Evolutionary conservation across 2,329 filamentous ascomycete genomes (phyloP), one percentile per base, ranked within the genome.

Genomic region (Sodiomyces alkalinus): DNA sequence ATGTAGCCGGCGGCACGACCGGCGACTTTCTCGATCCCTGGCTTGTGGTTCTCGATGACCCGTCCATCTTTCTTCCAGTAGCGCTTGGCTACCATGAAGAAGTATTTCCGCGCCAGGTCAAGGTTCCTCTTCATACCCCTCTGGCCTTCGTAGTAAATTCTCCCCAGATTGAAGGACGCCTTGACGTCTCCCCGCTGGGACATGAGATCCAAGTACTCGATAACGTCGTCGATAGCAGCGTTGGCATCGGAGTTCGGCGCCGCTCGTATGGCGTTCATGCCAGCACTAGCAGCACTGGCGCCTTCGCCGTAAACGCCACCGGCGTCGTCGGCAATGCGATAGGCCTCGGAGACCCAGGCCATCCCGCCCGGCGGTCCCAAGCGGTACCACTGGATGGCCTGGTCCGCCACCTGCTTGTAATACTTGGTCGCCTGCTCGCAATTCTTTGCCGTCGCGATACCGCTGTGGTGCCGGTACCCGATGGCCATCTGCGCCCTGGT

Each of bases 231-330:
- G 33, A 94, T 71, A 11, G 82, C 80, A 1, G 85, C 83, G 43
- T 92, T 79, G 1, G 79, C 72, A 45, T 90, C 80, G 3, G 82
- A 81, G 38, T 79, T 76, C 2, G 75, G 67, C 31, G 74, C 73
- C 13, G 74, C 71, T 37, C 75, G 74, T 43, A 77, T 68, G 4
- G 85, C 83, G 46, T 92, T 86, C 32, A 70, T 65, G 4, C 90
- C 90, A 0, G 90, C 79, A 46, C 85, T 94, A 15, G 78, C 77
- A 21, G 78, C 81, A 47, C 87, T 96, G 9, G 90, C 90, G 4
- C 90, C 92, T 53, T 93, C 83, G 26, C 90, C 92, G 48, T 94
- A 98, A 6, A 93, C 79, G 23, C 90, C 90, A 6, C 90, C 92
- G 17, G 77, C 62, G 27, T 94, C 83, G 44, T 98, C 92, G 4